Evolutionary conservation across 371 early-diverging fungal species (phyloP).

Genomic region (Fennellomyces sp.): DNA sequence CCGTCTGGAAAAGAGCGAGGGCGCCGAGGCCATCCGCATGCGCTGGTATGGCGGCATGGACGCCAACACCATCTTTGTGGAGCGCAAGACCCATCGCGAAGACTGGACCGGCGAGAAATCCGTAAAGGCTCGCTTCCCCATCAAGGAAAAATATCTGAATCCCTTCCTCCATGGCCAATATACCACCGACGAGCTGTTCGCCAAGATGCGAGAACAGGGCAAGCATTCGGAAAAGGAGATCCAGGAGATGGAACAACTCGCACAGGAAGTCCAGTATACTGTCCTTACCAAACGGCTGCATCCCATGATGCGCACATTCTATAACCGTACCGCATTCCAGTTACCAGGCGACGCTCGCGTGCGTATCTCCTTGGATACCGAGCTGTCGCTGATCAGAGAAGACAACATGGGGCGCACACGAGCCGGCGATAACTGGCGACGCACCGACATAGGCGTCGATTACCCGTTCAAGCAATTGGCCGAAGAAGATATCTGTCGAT

Average conservation of each 20-base stretch:
- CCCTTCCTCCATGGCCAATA: constrained; percentile 84
- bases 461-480: constrained; percentile 93
- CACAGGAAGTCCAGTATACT: constrained; percentile 84
- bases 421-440: constrained; percentile 92
- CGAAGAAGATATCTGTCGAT: constrained; percentile 86
- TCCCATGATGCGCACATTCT: constrained; percentile 95
- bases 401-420: constrained; percentile 77
- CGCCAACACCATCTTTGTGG: constrained; percentile 91
- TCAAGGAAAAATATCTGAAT: constrained; percentile 96
- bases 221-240: constrained; percentile 84
- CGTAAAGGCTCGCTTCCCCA: constrained; percentile 95
- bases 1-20: constrained; percentile 93
- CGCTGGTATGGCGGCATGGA: constrained; percentile 97
- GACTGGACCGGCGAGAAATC: constrained; percentile 98
- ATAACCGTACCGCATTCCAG: constrained; percentile 99
- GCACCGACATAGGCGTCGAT: constrained; percentile 91
- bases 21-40: constrained; percentile 93
- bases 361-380: constrained; percentile 98
- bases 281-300: constrained; percentile 78
- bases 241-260: constrained; percentile 77
- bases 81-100: constrained; percentile 98
- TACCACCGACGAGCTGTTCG: constrained; percentile 78
- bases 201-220: constrained; percentile 85
- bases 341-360: constrained; percentile 98
- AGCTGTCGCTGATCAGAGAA: constrained; percentile 97